Evolutionary conservation across 768 basidiomycete species (phyloP).

Genomic region (Panaeolus cyanescens): DNA sequence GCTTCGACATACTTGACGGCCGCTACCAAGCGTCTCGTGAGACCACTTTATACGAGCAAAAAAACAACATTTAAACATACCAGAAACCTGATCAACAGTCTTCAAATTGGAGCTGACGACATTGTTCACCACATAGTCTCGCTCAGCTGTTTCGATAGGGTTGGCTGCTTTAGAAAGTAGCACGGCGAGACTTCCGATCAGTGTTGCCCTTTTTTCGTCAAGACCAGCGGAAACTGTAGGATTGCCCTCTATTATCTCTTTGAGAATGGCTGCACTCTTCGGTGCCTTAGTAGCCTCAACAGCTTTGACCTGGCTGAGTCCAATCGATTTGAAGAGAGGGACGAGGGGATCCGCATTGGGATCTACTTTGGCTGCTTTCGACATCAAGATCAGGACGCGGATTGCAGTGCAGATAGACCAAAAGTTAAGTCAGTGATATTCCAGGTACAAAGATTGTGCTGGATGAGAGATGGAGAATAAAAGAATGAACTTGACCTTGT

Average conservation of each 20-base stretch:
- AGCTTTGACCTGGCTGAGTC: conserved; percentile 75
- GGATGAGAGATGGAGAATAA: neutral
- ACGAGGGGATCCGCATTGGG: conserved; percentile 32
- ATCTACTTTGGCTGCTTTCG: conserved; percentile 27
- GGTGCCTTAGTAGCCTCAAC: conserved; percentile 80
- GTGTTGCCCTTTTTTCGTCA: conserved; percentile 76
- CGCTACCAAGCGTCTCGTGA: conserved; percentile 42
- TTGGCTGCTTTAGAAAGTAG: conserved; percentile 54
- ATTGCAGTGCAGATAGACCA: neutral
- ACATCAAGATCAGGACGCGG: conserved; percentile 18
- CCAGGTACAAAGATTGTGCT: neutral
- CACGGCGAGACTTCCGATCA: conserved; percentile 69
- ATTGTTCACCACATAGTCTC: conserved; percentile 62
- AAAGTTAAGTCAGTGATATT: neutral
- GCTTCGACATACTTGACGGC: conserved; percentile 75
- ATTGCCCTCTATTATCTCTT: conserved; percentile 65
- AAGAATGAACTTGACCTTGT: no score
- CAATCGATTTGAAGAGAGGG: conserved; percentile 72
- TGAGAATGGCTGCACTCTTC: conserved; percentile 73
- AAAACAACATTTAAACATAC: conserved; percentile 42
- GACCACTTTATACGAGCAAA: neutral
- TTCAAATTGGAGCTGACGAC: conserved; percentile 77
- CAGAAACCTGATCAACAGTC: conserved; percentile 83
- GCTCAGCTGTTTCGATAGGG: conserved; percentile 50
- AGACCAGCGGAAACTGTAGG: conserved; percentile 48